Percentiles rank a stretch among this genome's conserved stretches.
These are phyloP conservation scores for Diplodia seriata DNA, from an alignment of 2,329 filamentous ascomycete species.

Conservation along the genomic window DNA sequence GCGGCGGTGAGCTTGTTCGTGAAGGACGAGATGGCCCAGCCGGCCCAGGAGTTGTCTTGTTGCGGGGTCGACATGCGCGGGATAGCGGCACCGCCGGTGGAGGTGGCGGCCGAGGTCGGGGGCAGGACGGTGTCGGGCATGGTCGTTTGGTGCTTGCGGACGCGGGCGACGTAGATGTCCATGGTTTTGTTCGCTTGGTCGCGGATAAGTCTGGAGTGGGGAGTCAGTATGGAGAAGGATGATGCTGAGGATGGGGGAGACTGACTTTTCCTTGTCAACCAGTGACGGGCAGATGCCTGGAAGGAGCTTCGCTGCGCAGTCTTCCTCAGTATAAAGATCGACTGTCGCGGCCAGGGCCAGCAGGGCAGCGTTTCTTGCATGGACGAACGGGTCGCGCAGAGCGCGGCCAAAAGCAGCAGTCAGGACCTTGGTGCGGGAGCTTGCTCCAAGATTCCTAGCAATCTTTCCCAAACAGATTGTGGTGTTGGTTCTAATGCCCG, in stretches of 20 bases:
- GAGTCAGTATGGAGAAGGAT: conserved; percentile 28
- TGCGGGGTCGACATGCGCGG: conserved; percentile 84
- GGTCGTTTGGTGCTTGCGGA: conserved; percentile 76
- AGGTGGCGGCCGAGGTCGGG: conserved; percentile 58
- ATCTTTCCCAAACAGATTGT: conserved; percentile 98
- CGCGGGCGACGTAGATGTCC: conserved; percentile 81
- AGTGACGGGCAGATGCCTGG: conserved; percentile 83
- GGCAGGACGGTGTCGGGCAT: conserved; percentile 85
- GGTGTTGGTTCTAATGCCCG: conserved; percentile 95
- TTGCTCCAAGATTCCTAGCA: conserved; percentile 80
- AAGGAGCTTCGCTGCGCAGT: conserved; percentile 82
- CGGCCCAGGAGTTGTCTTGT: conserved; percentile 78
- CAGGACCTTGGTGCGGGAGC: conserved; percentile 84
- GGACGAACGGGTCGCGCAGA: conserved; percentile 90
- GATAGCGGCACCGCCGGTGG: conserved; percentile 54
- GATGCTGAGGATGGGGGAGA: conserved; percentile 36
- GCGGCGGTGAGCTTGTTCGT: conserved; percentile 90
- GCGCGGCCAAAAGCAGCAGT: conserved; percentile 91
- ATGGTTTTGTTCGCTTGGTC: conserved; percentile 91
- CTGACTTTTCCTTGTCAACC: conserved; percentile 86
- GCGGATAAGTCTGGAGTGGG: conserved; percentile 68
- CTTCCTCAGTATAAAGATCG: conserved; percentile 87
- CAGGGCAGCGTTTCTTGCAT: conserved; percentile 87
- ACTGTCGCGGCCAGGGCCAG: conserved; percentile 84
- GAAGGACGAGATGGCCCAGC: conserved; percentile 98